phyloP scores from a whole-genome alignment of 352 stramenopile genomes.

The Globisporangium acanthophoron region DNA sequence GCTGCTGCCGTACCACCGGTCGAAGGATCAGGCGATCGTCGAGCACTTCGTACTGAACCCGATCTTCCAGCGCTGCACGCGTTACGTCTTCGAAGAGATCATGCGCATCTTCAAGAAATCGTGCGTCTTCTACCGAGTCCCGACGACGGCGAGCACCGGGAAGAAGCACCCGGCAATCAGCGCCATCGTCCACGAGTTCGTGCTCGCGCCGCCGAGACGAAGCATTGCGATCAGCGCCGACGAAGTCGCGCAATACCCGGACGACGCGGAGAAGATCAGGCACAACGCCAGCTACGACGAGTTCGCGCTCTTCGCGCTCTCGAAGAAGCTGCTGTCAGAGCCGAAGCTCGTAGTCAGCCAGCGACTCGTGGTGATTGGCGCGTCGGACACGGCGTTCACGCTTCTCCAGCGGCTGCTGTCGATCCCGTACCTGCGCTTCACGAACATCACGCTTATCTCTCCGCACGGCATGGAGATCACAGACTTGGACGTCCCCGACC shows the following conservation, averaged over 20 bases:
- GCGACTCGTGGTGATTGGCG: conserved; percentile 83
- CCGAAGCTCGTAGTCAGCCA: conserved; percentile 80
- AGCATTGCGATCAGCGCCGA: conserved; percentile 36
- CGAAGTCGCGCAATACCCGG: conserved; percentile 38
- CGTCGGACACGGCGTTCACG: conserved; percentile 73
- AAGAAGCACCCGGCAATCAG: conserved; percentile 19
- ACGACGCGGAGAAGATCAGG: conserved; percentile 26
- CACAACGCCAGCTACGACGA: conserved; percentile 17
- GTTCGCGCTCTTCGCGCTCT: conserved; percentile 83
- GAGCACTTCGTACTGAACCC: conserved; percentile 67
- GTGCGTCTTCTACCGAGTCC: conserved; percentile 51
- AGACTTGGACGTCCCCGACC: conserved; percentile 14
- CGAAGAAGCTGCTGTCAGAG: conserved; percentile 82
- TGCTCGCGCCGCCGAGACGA: conserved; percentile 51
- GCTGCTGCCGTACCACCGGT: conserved; percentile 55
- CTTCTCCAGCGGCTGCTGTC: conserved; percentile 68
- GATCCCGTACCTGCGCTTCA: conserved; percentile 83
- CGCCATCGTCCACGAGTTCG: conserved; percentile 46
- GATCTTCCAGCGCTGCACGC: conserved; percentile 52
- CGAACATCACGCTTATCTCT: conserved; percentile 82
- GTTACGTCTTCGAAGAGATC: conserved; percentile 71
- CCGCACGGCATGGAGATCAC: conserved; percentile 56
- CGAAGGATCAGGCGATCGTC: conserved; percentile 63
- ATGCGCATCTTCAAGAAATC: conserved; percentile 74
- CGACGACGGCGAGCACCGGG: conserved; percentile 8